Evolutionary conservation across 768 basidiomycete genomes (phyloP), one percentile per base, ranked within the genome.

Genomic region (Lentinus brumalis): DNA sequence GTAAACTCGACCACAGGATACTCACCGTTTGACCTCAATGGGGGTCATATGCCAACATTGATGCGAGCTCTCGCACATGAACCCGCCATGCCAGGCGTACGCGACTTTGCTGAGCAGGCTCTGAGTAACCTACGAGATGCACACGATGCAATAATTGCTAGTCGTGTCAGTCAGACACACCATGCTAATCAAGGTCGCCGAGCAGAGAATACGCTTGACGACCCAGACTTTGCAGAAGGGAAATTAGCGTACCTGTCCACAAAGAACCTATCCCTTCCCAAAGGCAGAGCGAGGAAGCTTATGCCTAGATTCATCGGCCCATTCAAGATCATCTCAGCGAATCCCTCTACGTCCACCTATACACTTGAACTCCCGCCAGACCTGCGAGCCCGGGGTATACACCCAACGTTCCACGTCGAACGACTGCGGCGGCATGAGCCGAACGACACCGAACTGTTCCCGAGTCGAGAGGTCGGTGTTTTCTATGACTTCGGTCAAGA

Each of bases 241-340:
- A 64, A 70, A 5, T 35, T 70, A 5, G 77, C 75, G 0, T 79
- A 77, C 45, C 44, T 81, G 8, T 76, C 77, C 0, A 78, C 75
- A 0, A 59, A 74, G 40, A 78, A 80, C 58, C 61, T 81, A 0
- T 47, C 60, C 1, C 31, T 78, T 6, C 77, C 73, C 1, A 75
- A 73, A 35, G 73, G 70, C 5, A 41, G 71, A 4, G 75, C 76
- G 0, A 21, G 63, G 5, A 80, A 79, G 50, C 64, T 81, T 0
- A 21, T 70, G 0, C 79, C 76, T 0, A 74, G 74, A 38, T 79
- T 62, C 56, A 67, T 80, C 14, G 77, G 81, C 5, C 81, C 78
- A 0, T 81, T 70, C 54, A 42, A 62, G 10, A 68, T 79, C 0
- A 1, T 68, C 0, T 38, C 64, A 18, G 64, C 61, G 1, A 16